phyloP scores from a whole-genome alignment of 768 basidiomycete species.

The Mycena filopes region DNA sequence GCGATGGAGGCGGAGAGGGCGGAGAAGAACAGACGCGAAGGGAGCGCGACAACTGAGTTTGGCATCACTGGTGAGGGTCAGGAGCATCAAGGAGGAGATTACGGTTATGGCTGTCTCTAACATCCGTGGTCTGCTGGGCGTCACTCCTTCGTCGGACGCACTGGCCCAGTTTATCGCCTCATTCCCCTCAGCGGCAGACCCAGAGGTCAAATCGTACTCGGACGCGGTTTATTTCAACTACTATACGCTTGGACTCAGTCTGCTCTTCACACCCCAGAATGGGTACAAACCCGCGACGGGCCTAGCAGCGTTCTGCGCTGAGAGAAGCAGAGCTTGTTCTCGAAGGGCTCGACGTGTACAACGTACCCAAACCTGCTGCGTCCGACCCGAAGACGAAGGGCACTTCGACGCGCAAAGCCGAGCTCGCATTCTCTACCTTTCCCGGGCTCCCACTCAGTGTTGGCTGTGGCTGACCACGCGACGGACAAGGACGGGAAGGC shows the following conservation, averaged over 20 bases:
- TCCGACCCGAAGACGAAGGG: slow-evolving; percentile 40
- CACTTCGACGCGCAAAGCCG: slow-evolving; percentile 55
- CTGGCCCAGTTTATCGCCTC: slow-evolving; percentile 56
- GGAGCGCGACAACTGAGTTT: slow-evolving; percentile 25
- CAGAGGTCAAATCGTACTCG: slow-evolving; percentile 82
- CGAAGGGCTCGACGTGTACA: slow-evolving; percentile 88
- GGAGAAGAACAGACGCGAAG: slow-evolving; percentile 39
- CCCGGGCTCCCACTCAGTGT: slow-evolving; percentile 62
- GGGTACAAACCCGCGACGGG: slow-evolving; percentile 70
- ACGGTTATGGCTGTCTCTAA: slow-evolving; percentile 17
- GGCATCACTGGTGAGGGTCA: slow-evolving; percentile 28
- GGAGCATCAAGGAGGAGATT: not conserved
- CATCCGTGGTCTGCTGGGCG: slow-evolving; percentile 59
- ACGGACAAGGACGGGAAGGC: slow-evolving; percentile 51
- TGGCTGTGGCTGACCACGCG: slow-evolving; percentile 50
- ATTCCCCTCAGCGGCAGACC: slow-evolving; percentile 46
- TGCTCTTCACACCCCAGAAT: slow-evolving; percentile 75
- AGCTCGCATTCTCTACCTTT: slow-evolving; percentile 66
- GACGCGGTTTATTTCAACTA: slow-evolving; percentile 93
- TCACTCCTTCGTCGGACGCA: slow-evolving; percentile 56
- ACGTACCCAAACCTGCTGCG: slow-evolving; percentile 53
- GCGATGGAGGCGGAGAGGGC: slow-evolving; percentile 49
- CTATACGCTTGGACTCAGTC: slow-evolving; percentile 79
- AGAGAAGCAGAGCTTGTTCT: slow-evolving; percentile 62
- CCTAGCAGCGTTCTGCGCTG: slow-evolving; percentile 56